These are phyloP conservation scores for Helianthus annuus DNA, from an alignment of 129 eudicot species.

Conservation along the genomic window DNA sequence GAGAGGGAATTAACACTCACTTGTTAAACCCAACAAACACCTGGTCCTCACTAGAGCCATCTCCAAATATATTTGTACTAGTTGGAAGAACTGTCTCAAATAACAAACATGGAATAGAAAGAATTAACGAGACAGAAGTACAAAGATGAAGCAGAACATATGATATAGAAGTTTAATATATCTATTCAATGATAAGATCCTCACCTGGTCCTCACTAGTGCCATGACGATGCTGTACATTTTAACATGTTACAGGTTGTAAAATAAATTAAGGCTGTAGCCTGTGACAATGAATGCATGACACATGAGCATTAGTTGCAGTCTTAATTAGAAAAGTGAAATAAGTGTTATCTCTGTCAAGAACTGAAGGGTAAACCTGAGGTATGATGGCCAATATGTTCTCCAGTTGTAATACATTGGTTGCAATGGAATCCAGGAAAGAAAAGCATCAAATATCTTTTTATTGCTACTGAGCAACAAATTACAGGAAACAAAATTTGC, in stretches of 20 bases:
- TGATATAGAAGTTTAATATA: not conserved
- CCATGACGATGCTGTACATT: constrained; percentile 74
- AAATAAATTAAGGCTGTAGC: constrained; percentile 74
- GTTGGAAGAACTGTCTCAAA: constrained; percentile 76
- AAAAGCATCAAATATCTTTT: no score
- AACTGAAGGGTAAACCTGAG: constrained; percentile 92
- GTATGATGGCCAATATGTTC: no score
- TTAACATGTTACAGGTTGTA: constrained; percentile 74
- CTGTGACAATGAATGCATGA: not conserved
- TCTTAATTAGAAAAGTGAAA: not conserved
- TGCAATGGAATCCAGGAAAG: no score
- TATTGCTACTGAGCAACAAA: no score
- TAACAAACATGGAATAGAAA: constrained; percentile 20
- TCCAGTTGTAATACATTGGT: no score
- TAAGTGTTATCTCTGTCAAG: constrained; percentile 71
- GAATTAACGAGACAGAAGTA: constrained; percentile 3
- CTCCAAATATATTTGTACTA: constrained; percentile 64
- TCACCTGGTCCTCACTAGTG: no score
- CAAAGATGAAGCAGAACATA: constrained; percentile 11
- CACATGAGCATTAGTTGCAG: constrained; percentile 1
- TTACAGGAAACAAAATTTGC: no score
- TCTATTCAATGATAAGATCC: no score
- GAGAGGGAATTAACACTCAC: not conserved
- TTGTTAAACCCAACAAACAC: constrained; percentile 38
- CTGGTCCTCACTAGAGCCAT: constrained; percentile 90